Evolutionary conservation across 306 rosid species (phyloP).

Genomic region (Rosa chinensis): DNA sequence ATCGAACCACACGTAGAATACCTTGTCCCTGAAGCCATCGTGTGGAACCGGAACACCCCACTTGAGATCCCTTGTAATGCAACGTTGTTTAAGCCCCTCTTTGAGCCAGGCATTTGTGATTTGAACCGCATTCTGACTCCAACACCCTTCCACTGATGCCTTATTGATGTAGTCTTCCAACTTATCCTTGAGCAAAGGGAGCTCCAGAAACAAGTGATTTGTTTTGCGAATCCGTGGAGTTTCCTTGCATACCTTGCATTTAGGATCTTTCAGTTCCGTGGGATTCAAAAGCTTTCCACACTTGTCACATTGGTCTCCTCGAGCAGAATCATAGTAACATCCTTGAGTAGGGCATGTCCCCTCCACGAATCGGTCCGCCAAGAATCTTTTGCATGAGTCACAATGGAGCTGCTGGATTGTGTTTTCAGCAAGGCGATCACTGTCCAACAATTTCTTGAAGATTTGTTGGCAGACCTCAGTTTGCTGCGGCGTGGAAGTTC

Average conservation of each 20-base stretch:
- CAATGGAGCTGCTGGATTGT: slow-evolving; percentile 93
- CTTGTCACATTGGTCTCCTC: slow-evolving; percentile 95
- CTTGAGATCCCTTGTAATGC: slow-evolving; percentile 90
- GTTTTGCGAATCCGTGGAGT: slow-evolving; percentile 82
- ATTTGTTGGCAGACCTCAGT: slow-evolving; percentile 91
- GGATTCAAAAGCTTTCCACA: slow-evolving; percentile 90
- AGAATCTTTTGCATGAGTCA: slow-evolving; percentile 68
- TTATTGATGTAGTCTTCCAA: slow-evolving; percentile 64
- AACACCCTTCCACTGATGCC: slow-evolving; percentile 76
- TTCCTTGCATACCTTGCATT: slow-evolving; percentile 88
- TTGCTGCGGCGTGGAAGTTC: slow-evolving; percentile 82
- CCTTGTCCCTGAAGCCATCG: slow-evolving; percentile 75
- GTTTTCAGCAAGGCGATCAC: slow-evolving; percentile 76
- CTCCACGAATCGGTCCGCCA: slow-evolving; percentile 92
- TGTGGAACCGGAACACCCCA: slow-evolving; percentile 99
- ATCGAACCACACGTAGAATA: not conserved
- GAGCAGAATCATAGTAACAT: slow-evolving; percentile 83
- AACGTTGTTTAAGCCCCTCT: slow-evolving; percentile 79
- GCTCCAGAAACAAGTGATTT: slow-evolving; percentile 87
- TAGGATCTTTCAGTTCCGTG: slow-evolving; percentile 72
- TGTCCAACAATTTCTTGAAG: slow-evolving; percentile 61
- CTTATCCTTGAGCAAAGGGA: slow-evolving; percentile 67
- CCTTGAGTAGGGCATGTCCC: slow-evolving; percentile 77
- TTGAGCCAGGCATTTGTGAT: slow-evolving; percentile 80
- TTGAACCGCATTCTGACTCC: slow-evolving; percentile 97